Conservation (phyloP, 2,329 filamentous ascomycete genomes). For the Sordariomycetes sp. region DNA sequence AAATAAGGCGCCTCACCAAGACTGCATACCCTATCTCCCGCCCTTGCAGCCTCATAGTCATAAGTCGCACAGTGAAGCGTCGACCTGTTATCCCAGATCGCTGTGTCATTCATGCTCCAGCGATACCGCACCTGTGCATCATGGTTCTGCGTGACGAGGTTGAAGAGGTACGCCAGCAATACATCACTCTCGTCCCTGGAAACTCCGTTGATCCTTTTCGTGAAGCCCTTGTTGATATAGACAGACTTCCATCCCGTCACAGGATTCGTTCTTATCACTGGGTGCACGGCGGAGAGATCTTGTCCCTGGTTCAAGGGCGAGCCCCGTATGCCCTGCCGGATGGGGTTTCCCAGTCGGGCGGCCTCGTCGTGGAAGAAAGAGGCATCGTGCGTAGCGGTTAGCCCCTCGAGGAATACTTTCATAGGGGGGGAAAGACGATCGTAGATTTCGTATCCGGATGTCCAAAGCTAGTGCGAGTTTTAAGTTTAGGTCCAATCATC, state of each 20-base stretch:
- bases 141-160: conserved; percentile 38
- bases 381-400: conserved; percentile 40
- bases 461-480: conserved; percentile 38
- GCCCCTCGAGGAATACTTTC: conserved; percentile 41
- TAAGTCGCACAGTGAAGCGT: conserved; percentile 42
- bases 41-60: conserved; percentile 36
- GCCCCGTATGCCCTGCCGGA: conserved; percentile 30
- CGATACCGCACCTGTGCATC: conserved; percentile 41
- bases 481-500: too few species aligned
- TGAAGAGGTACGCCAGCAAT: conserved; percentile 32
- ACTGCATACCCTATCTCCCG: conserved; percentile 26
- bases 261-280: conserved; percentile 45
- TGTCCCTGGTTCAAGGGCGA: conserved; percentile 43
- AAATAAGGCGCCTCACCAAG: conserved; percentile 29
- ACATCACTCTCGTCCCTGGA: conserved; percentile 38
- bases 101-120: conserved; percentile 36
- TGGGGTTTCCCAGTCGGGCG: conserved; percentile 27
- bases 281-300: conserved; percentile 34
- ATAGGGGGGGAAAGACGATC: conserved; percentile 45
- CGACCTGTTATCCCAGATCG: conserved; percentile 13
- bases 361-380: conserved; percentile 37
- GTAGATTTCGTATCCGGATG: conserved; percentile 53
- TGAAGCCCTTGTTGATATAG: conserved; percentile 36
- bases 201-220: conserved; percentile 39
- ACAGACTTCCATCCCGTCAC: conserved; percentile 45